Conservation (phyloP, 2,329 filamentous ascomycete species). For the Aureobasidium namibiae region DNA sequence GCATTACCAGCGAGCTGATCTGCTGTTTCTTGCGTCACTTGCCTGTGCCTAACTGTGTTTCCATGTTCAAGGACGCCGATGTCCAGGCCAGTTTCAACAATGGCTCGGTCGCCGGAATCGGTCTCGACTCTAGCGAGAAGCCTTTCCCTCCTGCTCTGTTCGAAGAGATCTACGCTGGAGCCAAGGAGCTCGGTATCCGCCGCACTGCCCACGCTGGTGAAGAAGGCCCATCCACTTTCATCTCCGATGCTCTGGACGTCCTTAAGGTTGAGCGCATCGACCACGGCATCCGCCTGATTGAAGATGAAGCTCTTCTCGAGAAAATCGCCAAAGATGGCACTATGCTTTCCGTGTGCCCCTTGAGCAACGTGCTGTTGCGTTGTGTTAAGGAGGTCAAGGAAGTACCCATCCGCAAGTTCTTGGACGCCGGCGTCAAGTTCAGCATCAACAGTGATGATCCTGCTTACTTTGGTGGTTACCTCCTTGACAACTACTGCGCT, state of each 20-base stretch:
- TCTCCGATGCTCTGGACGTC: slow-evolving; percentile 53
- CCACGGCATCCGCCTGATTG: slow-evolving; percentile 59
- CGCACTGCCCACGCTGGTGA: slow-evolving; percentile 71
- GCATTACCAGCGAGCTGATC: slow-evolving; percentile 57
- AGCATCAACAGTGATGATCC: slow-evolving; percentile 69
- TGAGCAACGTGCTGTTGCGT: slow-evolving; percentile 61
- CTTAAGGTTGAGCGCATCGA: slow-evolving; percentile 62
- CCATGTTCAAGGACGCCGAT: slow-evolving; percentile 36
- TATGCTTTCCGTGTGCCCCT: slow-evolving; percentile 62
- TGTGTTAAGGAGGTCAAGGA: slow-evolving; percentile 46
- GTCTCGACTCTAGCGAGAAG: slow-evolving; percentile 55
- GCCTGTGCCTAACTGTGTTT: slow-evolving; percentile 48
- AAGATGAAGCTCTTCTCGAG: slow-evolving; percentile 51
- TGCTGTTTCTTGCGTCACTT: slow-evolving; percentile 67
- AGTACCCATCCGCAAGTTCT: slow-evolving; percentile 54
- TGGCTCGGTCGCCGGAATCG: slow-evolving; percentile 53
- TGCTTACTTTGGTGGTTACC: slow-evolving; percentile 68
- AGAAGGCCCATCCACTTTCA: slow-evolving; percentile 61
- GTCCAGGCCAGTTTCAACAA: slow-evolving; percentile 38
- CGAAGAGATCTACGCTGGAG: slow-evolving; percentile 51
- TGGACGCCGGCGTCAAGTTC: slow-evolving; percentile 58
- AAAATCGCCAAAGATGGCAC: slow-evolving; percentile 50
- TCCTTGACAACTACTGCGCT: slow-evolving; percentile 66
- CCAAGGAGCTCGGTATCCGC: slow-evolving; percentile 44
- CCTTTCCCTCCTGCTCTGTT: slow-evolving; percentile 46